Conservation (phyloP, 805 yeast species). For the Hemisphaericaspora nanyangensis region DNA sequence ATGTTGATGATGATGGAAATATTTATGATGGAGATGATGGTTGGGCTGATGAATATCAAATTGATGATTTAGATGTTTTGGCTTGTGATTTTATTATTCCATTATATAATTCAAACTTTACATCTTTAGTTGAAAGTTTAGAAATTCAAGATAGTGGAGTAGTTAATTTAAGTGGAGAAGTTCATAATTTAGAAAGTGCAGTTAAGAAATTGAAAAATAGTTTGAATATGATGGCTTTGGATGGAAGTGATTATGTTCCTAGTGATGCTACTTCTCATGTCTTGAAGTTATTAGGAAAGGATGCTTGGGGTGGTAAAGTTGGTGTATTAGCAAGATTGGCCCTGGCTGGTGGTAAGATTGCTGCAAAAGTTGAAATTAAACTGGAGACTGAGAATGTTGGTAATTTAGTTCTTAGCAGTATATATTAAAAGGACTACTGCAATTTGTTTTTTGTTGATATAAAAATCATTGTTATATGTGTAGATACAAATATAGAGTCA, state of each 20-base stretch:
- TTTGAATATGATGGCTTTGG: conserved; percentile 59
- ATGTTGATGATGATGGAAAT: conserved; percentile 68
- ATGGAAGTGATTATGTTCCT: conserved; percentile 64
- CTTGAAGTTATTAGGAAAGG: conserved; percentile 80
- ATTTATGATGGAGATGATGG: conserved; percentile 72
- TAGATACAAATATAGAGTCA: too few relatives aligned
- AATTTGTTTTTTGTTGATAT: too few relatives aligned
- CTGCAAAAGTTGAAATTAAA: conserved; percentile 54
- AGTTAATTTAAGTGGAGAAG: conserved; percentile 50
- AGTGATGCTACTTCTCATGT: conserved; percentile 60
- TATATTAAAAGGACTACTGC: conserved; percentile 8
- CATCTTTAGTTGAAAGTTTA: conserved; percentile 69
- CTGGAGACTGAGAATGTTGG: conserved; percentile 47
- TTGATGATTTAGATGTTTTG: conserved; percentile 69
- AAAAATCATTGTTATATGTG: too few relatives aligned
- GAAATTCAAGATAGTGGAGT: conserved; percentile 59
- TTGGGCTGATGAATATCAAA: conserved; percentile 87
- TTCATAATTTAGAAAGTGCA: conserved; percentile 31
- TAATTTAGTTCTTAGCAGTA: conserved; percentile 48
- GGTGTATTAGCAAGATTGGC: conserved; percentile 50
- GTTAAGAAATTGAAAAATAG: conserved; percentile 49
- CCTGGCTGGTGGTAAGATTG: conserved; percentile 51
- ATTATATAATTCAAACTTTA: conserved; percentile 72
- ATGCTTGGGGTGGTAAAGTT: conserved; percentile 57
- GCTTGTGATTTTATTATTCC: conserved; percentile 85